Conservation (phyloP, 768 basidiomycete species). For the Phallus indusiatus region DNA sequence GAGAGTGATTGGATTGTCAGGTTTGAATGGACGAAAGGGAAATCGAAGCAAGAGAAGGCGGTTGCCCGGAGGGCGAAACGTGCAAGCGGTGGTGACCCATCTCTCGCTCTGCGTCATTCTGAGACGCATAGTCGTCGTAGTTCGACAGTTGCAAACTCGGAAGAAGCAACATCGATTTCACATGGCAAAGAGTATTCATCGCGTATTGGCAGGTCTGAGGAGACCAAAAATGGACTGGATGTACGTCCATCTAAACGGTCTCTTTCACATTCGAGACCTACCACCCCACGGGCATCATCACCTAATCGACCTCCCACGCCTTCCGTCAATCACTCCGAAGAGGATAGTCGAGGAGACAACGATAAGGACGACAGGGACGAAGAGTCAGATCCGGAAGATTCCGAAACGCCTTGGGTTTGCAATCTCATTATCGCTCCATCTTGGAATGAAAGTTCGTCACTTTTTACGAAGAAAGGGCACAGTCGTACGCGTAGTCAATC, state of each 20-base stretch:
- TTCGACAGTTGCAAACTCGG: background rate
- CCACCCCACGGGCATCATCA: background rate
- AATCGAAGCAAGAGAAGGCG: constrained; percentile 21
- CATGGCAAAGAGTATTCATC: background rate
- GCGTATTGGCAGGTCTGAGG: background rate
- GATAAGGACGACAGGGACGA: constrained; percentile 35
- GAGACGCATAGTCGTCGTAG: constrained; percentile 13
- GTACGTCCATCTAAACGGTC: background rate
- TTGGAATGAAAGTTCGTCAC: background rate
- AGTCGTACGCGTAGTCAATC: background rate
- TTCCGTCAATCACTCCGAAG: background rate
- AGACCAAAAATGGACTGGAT: background rate
- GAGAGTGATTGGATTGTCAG: constrained; percentile 50
- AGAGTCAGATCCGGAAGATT: constrained; percentile 92
- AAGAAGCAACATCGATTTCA: background rate
- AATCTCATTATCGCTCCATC: constrained; percentile 44
- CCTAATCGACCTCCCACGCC: background rate
- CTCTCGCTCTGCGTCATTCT: constrained; percentile 17
- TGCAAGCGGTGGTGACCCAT: constrained; percentile 10
- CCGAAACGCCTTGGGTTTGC: constrained; percentile 94
- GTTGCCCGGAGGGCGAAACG: constrained; percentile 18
- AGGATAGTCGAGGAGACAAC: background rate
- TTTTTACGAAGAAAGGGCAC: background rate
- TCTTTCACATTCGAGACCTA: background rate
- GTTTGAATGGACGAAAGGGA: constrained; percentile 70